These are phyloP conservation scores for Aspergillus tubingensis DNA, from an alignment of 2,329 filamentous ascomycete species.

Conservation along the genomic window DNA sequence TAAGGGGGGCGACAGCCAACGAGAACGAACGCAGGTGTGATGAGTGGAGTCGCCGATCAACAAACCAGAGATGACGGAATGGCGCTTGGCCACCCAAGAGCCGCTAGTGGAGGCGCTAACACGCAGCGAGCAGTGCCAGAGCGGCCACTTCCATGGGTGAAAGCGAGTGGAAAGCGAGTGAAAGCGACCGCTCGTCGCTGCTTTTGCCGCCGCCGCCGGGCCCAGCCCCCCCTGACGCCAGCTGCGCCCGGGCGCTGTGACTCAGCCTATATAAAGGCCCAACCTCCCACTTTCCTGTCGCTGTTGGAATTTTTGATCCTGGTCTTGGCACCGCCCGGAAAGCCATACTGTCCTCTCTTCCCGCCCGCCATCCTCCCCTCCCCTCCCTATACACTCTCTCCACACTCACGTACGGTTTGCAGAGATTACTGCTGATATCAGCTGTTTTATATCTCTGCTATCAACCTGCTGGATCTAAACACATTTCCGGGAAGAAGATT, in stretches of 20 bases:
- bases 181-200: constrained; percentile 32
- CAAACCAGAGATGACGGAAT: constrained; percentile 26
- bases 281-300: constrained; percentile 38
- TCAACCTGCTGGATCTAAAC: constrained; percentile 12
- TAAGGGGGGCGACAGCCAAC: constrained; percentile 22
- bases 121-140: constrained; percentile 10
- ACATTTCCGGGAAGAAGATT: constrained; percentile 24
- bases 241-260: constrained; percentile 29
- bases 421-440: constrained; percentile 20
- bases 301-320: constrained; percentile 36
- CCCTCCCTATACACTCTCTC: constrained; percentile 26
- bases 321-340: constrained; percentile 46
- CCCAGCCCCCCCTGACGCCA: constrained; percentile 40
- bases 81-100: constrained; percentile 26
- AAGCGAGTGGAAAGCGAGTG: constrained; percentile 14
- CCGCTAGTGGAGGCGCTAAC: constrained; percentile 28
- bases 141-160: constrained; percentile 30
- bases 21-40: constrained; percentile 14
- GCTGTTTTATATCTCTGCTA: constrained; percentile 16
- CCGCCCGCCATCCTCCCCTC: constrained; percentile 28
- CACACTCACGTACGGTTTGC: constrained; percentile 20
- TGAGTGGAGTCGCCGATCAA: constrained; percentile 18
- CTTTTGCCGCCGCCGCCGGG: constrained; percentile 41
- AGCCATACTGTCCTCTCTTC: constrained; percentile 32
- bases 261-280: constrained; percentile 45